These are phyloP conservation scores for Scedosporium apiospermum DNA, from an alignment of 2,329 filamentous ascomycete species.

Conservation along the genomic window DNA sequence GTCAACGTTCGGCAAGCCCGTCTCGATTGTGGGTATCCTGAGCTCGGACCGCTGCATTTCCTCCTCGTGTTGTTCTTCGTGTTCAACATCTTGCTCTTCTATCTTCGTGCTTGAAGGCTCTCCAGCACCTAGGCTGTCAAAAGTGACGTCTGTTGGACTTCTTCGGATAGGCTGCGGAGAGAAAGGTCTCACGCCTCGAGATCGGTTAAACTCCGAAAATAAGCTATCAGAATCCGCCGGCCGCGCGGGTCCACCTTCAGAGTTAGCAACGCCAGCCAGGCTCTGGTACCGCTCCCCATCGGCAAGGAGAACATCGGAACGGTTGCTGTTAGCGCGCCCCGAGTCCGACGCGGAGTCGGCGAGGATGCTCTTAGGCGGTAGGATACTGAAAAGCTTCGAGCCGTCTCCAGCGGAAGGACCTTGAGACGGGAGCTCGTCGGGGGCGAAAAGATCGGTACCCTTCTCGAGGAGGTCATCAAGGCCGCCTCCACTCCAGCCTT, in stretches of 20 bases:
- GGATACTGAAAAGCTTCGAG: conserved; percentile 52
- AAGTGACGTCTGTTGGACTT: conserved; percentile 3
- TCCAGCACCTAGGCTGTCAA: not conserved
- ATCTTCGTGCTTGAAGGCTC: not conserved
- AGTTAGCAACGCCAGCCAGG: conserved; percentile 35
- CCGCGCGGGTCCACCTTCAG: conserved; percentile 15
- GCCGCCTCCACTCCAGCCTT: conserved; percentile 59
- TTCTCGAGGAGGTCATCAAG: conserved; percentile 57
- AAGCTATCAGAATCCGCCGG: conserved; percentile 38
- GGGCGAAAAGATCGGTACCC: conserved; percentile 51
- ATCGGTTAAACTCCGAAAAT: conserved; percentile 44
- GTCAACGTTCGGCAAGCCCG: conserved; percentile 26
- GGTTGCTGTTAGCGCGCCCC: conserved; percentile 26
- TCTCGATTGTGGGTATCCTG: conserved; percentile 27
- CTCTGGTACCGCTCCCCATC: conserved; percentile 48
- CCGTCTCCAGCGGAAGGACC: conserved; percentile 13
- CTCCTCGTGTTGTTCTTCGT: conserved; percentile 2
- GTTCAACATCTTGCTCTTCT: conserved; percentile 9
- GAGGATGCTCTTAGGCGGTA: conserved; percentile 55
- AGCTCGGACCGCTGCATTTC: not conserved
- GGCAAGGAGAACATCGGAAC: conserved; percentile 47
- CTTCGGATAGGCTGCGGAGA: conserved; percentile 39
- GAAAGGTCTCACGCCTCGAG: conserved; percentile 47
- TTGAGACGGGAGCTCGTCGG: conserved; percentile 20
- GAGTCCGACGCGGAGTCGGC: conserved; percentile 37